Conservation (phyloP, 176 grass and related monocot genomes). For the Bolboschoenus planiculmis region DNA sequence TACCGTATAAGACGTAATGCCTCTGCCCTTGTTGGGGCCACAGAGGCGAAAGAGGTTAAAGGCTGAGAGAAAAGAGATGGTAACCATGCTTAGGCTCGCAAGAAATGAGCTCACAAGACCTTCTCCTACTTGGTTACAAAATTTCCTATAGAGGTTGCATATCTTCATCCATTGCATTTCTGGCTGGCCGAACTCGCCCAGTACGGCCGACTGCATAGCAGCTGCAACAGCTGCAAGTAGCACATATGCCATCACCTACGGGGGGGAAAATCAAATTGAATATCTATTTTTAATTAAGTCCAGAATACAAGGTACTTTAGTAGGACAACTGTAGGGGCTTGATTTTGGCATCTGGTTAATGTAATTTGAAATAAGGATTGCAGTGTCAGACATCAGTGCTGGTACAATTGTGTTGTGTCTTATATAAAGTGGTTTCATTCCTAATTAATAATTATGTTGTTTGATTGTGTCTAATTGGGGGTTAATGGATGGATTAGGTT, state of each 20-base stretch:
- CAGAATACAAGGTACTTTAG: not conserved
- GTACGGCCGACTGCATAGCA: slow-evolving; percentile 41
- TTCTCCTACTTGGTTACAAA: slow-evolving; percentile 45
- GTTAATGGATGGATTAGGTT: not conserved
- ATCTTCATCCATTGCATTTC: slow-evolving; percentile 82
- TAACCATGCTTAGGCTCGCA: slow-evolving; percentile 29
- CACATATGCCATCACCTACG: slow-evolving; percentile 56
- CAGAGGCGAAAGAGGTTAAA: slow-evolving; percentile 91
- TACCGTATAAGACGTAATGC: not conserved
- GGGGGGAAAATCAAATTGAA: not conserved
- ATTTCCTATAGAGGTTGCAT: slow-evolving; percentile 67
- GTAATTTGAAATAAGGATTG: not conserved
- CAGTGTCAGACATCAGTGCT: not conserved
- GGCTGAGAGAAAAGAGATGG: slow-evolving; percentile 46
- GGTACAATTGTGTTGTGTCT: not conserved
- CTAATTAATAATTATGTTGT: not conserved
- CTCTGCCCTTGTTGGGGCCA: slow-evolving; percentile 27
- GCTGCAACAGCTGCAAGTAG: slow-evolving; percentile 48
- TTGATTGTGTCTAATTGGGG: not conserved
- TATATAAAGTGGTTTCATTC: not conserved
- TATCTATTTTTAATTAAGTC: not conserved
- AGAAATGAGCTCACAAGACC: slow-evolving; percentile 48
- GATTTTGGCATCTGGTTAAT: not conserved
- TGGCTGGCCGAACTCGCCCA: slow-evolving; percentile 45
- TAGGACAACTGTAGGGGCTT: not conserved